These are phyloP conservation scores for Blastobotrys chiropterorum DNA, from an alignment of 805 yeast genomes.

Conservation along the genomic window DNA sequence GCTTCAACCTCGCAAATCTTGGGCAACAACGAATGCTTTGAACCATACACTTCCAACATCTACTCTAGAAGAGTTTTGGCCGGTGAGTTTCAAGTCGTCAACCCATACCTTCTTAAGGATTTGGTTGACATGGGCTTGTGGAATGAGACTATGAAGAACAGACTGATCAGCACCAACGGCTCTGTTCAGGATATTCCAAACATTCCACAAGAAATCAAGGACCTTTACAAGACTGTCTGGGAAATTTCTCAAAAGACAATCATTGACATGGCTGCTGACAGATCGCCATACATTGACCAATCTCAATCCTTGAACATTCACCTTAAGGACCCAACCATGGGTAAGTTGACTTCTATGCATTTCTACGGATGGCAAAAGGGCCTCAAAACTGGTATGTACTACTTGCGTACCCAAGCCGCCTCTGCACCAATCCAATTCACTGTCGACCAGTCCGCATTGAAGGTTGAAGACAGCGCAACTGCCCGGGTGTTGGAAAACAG, in stretches of 20 bases:
- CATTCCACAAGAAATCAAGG: conserved; percentile 70
- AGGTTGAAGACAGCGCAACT: conserved; percentile 19
- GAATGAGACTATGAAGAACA: conserved; percentile 72
- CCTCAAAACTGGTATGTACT: conserved; percentile 97
- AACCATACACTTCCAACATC: conserved; percentile 90
- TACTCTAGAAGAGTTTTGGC: conserved; percentile 86
- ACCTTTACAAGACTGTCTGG: conserved; percentile 92
- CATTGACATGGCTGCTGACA: conserved; percentile 80
- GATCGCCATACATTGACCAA: conserved; percentile 72
- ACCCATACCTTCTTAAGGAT: conserved; percentile 78
- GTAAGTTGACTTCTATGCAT: conserved; percentile 95
- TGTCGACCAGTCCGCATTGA: conserved; percentile 46
- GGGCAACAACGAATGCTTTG: conserved; percentile 93
- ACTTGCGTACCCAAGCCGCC: conserved; percentile 95
- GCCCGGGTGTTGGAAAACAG: conserved; percentile 15
- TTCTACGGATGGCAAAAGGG: conserved; percentile 99
- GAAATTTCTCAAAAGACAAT: conserved; percentile 82
- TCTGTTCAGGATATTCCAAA: conserved; percentile 71
- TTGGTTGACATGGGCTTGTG: conserved; percentile 77
- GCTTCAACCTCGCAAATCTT: conserved; percentile 95
- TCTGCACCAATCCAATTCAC: conserved; percentile 94
- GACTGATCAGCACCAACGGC: conserved; percentile 71
- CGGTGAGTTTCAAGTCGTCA: conserved; percentile 91
- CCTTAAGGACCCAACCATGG: conserved; percentile 87
- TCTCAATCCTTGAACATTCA: conserved; percentile 90